These are phyloP conservation scores for Pseudonitzschia pungens DNA, from an alignment of 108 stramenopile species.

Conservation along the genomic window DNA sequence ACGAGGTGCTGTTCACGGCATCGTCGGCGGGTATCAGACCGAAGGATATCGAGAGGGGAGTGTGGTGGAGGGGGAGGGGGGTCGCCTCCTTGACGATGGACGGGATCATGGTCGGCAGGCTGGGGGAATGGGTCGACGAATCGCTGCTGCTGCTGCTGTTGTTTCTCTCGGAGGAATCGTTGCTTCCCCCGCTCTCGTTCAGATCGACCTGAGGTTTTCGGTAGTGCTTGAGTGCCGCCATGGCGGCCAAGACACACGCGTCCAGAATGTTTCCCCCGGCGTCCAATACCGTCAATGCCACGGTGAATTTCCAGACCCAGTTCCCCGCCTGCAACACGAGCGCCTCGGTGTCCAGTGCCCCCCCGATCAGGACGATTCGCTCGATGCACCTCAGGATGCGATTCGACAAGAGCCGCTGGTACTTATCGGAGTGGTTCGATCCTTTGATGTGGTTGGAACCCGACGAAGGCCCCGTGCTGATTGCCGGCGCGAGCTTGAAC, in stretches of 20 bases:
- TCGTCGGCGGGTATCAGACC: conserved; percentile 77
- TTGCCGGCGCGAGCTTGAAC: conserved; percentile 60
- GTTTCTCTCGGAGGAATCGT: no score
- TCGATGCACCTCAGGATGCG: conserved; percentile 73
- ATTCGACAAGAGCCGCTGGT: conserved; percentile 59
- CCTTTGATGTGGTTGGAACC: conserved; percentile 28
- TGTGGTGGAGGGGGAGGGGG: conserved; percentile 92
- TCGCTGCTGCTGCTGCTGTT: conserved; percentile 13
- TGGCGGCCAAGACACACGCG: conserved; percentile 84
- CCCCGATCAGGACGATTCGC: conserved; percentile 67
- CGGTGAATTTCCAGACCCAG: conserved; percentile 88
- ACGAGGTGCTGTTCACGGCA: conserved; percentile 30
- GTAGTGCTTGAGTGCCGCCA: conserved; percentile 91
- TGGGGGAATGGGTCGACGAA: not conserved
- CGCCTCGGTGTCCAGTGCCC: conserved; percentile 90
- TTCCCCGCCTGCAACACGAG: conserved; percentile 77
- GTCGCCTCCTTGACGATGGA: conserved; percentile 87
- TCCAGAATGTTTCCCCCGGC: conserved; percentile 84
- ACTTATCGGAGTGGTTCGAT: conserved; percentile 38
- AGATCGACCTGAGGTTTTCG: conserved; percentile 76
- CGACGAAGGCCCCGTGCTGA: conserved; percentile 52
- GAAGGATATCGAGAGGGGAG: conserved; percentile 88
- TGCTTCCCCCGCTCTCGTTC: conserved; percentile 17
- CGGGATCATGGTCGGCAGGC: conserved; percentile 53
- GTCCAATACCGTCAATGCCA: conserved; percentile 78